Conservation (phyloP, 306 rosid species). For the Quercus berberidifolia region DNA sequence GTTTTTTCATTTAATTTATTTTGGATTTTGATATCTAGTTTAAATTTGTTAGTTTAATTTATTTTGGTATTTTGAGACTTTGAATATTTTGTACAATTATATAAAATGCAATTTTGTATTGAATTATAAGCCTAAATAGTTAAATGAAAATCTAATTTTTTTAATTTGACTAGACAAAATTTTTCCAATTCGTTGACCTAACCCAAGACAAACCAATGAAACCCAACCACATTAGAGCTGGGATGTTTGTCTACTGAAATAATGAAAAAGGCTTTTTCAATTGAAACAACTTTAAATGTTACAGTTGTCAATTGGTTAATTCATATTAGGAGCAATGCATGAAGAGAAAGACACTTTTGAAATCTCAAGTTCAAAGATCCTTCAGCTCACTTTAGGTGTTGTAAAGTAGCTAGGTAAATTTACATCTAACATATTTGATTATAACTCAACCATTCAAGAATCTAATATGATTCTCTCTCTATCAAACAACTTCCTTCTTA, state of each 20-base stretch:
- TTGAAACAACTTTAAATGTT: neutral
- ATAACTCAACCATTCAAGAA: slow-evolving; percentile 2
- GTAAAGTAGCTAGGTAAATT: slow-evolving; percentile 6
- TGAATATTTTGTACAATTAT: too few relatives aligned
- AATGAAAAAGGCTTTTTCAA: neutral
- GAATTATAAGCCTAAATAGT: too few relatives aligned
- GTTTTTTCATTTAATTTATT: too few relatives aligned
- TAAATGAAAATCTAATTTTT: too few relatives aligned
- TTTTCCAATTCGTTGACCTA: too few relatives aligned
- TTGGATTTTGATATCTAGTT: too few relatives aligned
- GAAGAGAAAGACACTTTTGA: neutral
- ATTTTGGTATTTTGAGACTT: too few relatives aligned
- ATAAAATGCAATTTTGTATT: too few relatives aligned
- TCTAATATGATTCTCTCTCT: neutral
- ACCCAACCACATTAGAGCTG: neutral
- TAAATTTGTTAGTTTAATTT: too few relatives aligned
- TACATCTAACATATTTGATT: neutral
- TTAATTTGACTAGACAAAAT: too few relatives aligned
- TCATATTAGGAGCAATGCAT: neutral
- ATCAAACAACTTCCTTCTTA: slow-evolving; percentile 48
- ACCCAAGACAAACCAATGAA: neutral
- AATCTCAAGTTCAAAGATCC: neutral
- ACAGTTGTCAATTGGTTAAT: neutral
- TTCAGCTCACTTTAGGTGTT: neutral
- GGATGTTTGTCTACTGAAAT: neutral